A percentile compares a stretch with the other conserved stretches of the same genome.
These are phyloP conservation scores for Chalciporus pseudorubinellus DNA, from an alignment of 768 basidiomycete species.

Conservation along the genomic window DNA sequence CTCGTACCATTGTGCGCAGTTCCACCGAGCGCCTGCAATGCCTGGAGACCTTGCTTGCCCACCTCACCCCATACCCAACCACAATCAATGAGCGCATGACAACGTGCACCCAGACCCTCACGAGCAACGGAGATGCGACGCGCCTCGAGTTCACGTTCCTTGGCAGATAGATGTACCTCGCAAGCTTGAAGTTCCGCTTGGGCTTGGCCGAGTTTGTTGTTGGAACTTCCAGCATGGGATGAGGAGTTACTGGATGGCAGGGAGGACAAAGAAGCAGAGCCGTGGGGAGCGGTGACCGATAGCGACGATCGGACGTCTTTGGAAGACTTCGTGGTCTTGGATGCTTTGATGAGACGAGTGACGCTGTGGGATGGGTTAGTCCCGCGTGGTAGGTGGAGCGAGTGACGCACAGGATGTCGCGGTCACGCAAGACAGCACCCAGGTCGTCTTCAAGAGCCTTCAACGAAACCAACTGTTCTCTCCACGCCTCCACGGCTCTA, in stretches of 20 bases:
- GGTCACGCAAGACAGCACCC: conserved; percentile 61
- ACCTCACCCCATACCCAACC: conserved; percentile 67
- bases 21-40: conserved; percentile 18
- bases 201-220: conserved; percentile 56
- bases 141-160: conserved; percentile 61
- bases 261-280: conserved; percentile 46
- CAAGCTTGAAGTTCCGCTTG: conserved; percentile 82
- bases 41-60: conserved; percentile 57
- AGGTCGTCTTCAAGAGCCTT: conserved; percentile 75
- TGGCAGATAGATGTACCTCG: conserved; percentile 66
- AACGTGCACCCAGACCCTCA: conserved; percentile 61
- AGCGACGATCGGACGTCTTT: conserved; percentile 39
- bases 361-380: conserved; percentile 43
- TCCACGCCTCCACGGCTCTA: conserved; percentile 61
- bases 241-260: conserved; percentile 33
- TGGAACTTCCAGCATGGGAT: conserved; percentile 15
- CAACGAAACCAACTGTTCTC: conserved; percentile 54
- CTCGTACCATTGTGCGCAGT: neutral
- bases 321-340: conserved; percentile 49
- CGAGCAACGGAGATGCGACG: conserved; percentile 54
- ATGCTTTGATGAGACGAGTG: conserved; percentile 75
- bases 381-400: neutral
- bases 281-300: conserved; percentile 19
- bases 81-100: conserved; percentile 65
- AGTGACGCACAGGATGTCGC: conserved; percentile 72